These are phyloP conservation scores for Rhodotorula paludigena DNA, from an alignment of 768 basidiomycete genomes.

Conservation along the genomic window DNA sequence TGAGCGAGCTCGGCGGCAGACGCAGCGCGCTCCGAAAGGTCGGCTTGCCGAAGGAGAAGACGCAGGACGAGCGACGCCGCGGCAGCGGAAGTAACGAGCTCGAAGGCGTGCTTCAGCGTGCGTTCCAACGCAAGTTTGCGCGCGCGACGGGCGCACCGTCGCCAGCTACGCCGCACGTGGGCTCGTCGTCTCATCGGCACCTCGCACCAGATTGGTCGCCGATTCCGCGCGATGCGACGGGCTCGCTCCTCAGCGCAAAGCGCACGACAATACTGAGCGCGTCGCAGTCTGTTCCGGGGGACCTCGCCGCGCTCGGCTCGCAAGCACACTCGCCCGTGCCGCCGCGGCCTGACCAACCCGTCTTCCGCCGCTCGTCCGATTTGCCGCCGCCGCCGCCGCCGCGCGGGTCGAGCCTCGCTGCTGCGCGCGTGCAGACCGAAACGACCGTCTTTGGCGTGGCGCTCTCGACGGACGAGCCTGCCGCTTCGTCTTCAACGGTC, in stretches of 20 bases:
- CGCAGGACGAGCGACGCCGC: background rate
- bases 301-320: background rate
- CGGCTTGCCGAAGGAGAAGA: slow-evolving; percentile 5
- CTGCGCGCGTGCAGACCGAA: background rate
- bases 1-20: slow-evolving; percentile 18
- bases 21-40: slow-evolving; percentile 27
- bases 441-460: slow-evolving; percentile 18
- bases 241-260: background rate
- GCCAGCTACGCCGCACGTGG: slow-evolving; percentile 2
- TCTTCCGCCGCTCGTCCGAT: background rate
- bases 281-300: background rate
- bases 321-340: background rate
- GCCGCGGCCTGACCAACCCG: background rate
- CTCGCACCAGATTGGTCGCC: background rate
- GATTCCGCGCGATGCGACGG: background rate
- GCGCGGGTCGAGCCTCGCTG: background rate
- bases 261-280: background rate
- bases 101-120: slow-evolving; percentile 3
- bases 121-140: slow-evolving; percentile 17
- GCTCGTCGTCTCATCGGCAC: too few relatives aligned
- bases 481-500: background rate
- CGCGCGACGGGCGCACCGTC: background rate
- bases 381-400: background rate
- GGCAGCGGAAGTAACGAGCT: background rate
- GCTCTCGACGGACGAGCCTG: slow-evolving; percentile 1